Evolutionary conservation across 2,329 filamentous ascomycete genomes (phyloP).

Genomic region (Ophiostoma australiae): DNA sequence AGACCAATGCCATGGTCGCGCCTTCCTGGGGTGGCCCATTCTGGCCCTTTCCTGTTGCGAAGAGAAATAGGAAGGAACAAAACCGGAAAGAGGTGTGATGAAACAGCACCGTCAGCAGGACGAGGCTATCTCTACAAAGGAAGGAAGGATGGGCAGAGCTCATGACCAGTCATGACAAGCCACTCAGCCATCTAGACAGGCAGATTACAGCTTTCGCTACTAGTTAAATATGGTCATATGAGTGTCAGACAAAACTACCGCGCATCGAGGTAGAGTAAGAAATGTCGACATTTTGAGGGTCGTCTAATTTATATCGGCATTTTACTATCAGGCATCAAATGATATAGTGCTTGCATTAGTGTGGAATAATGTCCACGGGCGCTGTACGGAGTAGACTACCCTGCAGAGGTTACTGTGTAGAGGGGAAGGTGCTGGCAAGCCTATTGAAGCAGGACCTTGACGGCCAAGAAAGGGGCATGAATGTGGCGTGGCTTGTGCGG

Average conservation of each 20-base stretch:
- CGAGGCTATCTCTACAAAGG: too few relatives aligned
- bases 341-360: constrained; percentile 4
- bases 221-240: background rate
- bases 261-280: background rate
- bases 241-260: background rate
- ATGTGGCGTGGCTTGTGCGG: background rate
- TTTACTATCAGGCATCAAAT: background rate
- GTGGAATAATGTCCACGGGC: background rate
- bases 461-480: background rate
- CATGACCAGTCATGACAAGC: background rate
- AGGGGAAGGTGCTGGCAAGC: background rate
- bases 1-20: background rate
- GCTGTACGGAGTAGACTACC: background rate
- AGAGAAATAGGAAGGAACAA: background rate
- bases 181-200: background rate
- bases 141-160: background rate
- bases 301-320: background rate
- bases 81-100: background rate
- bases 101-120: background rate
- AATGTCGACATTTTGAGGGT: too few relatives aligned
- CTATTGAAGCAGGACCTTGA: background rate
- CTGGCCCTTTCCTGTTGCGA: background rate
- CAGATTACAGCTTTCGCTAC: background rate
- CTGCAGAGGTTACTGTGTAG: background rate
- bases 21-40: background rate